phyloP scores from a whole-genome alignment of 331 rosid species.

The Quercus tomentella region DNA sequence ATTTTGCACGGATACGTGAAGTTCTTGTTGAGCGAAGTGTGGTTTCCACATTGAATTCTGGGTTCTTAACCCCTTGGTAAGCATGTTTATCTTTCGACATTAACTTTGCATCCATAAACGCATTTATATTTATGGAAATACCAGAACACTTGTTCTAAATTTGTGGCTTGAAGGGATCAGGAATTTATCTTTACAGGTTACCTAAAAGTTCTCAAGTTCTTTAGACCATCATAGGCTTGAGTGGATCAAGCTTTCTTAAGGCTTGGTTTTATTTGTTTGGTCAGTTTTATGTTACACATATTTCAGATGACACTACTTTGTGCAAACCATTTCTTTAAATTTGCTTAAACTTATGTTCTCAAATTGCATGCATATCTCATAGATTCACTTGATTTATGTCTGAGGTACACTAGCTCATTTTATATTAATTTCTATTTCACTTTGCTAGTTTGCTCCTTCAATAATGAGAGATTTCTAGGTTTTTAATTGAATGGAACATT shows the following conservation, averaged over 20 bases:
- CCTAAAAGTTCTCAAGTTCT: not conserved
- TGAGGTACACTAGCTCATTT: too few relatives aligned
- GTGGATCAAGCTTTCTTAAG: not conserved
- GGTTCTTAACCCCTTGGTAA: conserved; percentile 91
- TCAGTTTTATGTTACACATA: not conserved
- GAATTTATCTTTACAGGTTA: not conserved
- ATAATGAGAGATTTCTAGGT: too few relatives aligned
- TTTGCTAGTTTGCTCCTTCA: too few relatives aligned
- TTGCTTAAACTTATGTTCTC: not conserved
- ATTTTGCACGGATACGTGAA: conserved; percentile 84
- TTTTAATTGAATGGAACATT: too few relatives aligned
- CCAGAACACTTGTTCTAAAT: not conserved
- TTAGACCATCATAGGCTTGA: not conserved
- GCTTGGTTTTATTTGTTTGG: not conserved
- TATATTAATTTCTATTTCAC: too few relatives aligned
- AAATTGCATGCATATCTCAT: not conserved
- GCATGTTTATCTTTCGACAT: conserved; percentile 20
- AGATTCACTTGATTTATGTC: not conserved
- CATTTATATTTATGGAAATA: not conserved
- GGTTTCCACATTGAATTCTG: conserved; percentile 85
- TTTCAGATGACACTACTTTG: not conserved
- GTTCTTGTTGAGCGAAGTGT: conserved; percentile 89
- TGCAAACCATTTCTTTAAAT: not conserved
- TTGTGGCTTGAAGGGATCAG: not conserved
- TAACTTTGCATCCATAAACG: not conserved